These are phyloP conservation scores for Suillus placidus DNA, from an alignment of 768 basidiomycete genomes.

Conservation along the genomic window DNA sequence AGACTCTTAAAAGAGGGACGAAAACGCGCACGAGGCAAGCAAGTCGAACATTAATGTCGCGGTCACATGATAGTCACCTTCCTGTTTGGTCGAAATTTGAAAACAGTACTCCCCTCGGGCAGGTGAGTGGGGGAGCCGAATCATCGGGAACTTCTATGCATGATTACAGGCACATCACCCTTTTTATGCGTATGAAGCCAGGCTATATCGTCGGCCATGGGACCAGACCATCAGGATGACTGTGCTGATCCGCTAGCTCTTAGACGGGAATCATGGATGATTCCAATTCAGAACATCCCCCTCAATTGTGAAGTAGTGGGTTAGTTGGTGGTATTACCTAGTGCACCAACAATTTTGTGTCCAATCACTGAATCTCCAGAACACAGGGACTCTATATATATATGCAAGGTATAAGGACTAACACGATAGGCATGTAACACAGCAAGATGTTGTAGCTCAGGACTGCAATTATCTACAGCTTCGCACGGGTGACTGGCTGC, in stretches of 20 bases:
- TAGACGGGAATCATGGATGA: background rate
- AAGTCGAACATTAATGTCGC: constrained; percentile 10
- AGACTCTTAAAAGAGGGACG: no score
- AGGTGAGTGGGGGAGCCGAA: background rate
- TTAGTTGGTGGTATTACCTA: background rate
- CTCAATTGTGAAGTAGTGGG: background rate
- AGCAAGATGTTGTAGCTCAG: constrained; percentile 16
- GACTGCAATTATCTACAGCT: constrained; percentile 16
- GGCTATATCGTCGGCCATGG: background rate
- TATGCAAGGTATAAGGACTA: background rate
- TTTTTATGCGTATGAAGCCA: background rate
- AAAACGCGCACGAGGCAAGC: constrained; percentile 4
- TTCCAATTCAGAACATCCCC: background rate
- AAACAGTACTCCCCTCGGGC: background rate
- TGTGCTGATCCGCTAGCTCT: background rate
- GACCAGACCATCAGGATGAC: background rate
- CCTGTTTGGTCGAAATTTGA: background rate
- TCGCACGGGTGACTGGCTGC: constrained; percentile 43
- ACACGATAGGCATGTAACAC: background rate
- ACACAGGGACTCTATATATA: no score
- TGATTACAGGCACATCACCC: background rate
- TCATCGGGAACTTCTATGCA: background rate
- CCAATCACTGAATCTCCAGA: background rate
- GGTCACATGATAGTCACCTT: constrained; percentile 14
- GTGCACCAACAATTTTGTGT: background rate